A percentile compares a stretch with the other conserved stretches of the same genome.
Evolutionary conservation across 495 filamentous ascomycete species (phyloP).

Genomic region (Lasiosphaeris hirsuta): DNA sequence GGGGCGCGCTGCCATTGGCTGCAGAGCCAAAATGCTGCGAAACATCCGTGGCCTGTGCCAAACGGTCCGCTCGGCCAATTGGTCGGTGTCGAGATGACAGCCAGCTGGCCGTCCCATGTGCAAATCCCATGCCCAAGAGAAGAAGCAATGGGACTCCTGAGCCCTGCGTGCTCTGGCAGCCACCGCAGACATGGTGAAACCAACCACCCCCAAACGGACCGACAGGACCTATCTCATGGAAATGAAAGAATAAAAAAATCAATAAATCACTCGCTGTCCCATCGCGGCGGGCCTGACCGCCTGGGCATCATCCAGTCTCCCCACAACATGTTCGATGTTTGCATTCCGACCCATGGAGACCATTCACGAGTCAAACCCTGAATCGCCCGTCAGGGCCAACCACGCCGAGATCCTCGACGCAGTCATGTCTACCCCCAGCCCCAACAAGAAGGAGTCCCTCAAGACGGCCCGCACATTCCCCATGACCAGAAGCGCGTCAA

Average conservation of each 20-base stretch:
- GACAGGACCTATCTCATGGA: neutral
- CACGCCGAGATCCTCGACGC: neutral
- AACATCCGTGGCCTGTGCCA: too few relatives aligned
- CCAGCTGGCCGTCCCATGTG: too few relatives aligned
- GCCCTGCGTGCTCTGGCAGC: neutral
- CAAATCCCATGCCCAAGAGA: neutral
- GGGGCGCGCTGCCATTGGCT: too few relatives aligned
- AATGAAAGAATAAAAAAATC: too few relatives aligned
- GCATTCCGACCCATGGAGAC: slow-evolving; percentile 18
- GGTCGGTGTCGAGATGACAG: too few relatives aligned
- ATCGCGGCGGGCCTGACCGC: neutral
- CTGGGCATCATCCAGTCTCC: neutral
- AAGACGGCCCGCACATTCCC: neutral
- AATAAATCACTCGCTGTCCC: neutral
- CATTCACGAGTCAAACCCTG: slow-evolving; percentile 14
- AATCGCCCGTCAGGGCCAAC: slow-evolving; percentile 1
- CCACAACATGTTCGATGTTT: neutral
- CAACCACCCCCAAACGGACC: neutral
- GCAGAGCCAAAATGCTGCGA: too few relatives aligned
- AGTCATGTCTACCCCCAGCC: slow-evolving; percentile 4
- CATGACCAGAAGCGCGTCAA: slow-evolving; percentile 6
- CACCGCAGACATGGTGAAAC: slow-evolving; percentile 6
- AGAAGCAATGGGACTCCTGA: slow-evolving; percentile 1
- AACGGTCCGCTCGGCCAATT: too few relatives aligned
- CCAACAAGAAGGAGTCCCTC: neutral